These are phyloP conservation scores for Graphilbum fragrans DNA, from an alignment of 2,329 filamentous ascomycete species.

Conservation along the genomic window DNA sequence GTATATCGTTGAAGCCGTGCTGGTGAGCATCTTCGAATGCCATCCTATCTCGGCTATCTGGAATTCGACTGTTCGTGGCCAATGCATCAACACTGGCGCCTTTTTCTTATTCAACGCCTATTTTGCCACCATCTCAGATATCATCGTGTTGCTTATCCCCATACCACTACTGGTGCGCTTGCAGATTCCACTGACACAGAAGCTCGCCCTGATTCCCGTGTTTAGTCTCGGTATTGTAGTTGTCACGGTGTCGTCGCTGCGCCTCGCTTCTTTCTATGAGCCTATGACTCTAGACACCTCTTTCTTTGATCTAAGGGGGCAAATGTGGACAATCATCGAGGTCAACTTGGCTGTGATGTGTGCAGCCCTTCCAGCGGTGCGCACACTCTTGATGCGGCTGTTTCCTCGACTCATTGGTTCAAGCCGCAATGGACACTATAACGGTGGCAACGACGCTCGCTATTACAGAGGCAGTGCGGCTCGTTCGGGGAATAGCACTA, in stretches of 20 bases:
- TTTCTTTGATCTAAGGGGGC: not conserved
- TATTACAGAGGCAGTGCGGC: not conserved
- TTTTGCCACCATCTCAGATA: not conserved
- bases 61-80: not conserved
- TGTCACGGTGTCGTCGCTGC: not conserved
- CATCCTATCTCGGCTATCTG: not conserved
- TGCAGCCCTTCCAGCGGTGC: not conserved
- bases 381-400: not conserved
- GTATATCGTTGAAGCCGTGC: not conserved
- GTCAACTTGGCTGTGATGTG: not conserved
- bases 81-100: not conserved
- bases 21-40: not conserved
- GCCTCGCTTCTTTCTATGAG: not conserved
- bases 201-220: not conserved
- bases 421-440: not conserved
- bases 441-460: not conserved
- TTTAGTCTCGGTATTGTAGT: not conserved
- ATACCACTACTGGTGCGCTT: not conserved
- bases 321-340: not conserved
- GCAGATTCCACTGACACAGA: not conserved
- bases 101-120: not conserved
- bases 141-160: not conserved
- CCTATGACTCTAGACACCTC: not conserved
- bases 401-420: not conserved
- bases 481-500: not conserved